Conservation (phyloP, 768 basidiomycete genomes). For the Phanerodontia chrysosporium region DNA sequence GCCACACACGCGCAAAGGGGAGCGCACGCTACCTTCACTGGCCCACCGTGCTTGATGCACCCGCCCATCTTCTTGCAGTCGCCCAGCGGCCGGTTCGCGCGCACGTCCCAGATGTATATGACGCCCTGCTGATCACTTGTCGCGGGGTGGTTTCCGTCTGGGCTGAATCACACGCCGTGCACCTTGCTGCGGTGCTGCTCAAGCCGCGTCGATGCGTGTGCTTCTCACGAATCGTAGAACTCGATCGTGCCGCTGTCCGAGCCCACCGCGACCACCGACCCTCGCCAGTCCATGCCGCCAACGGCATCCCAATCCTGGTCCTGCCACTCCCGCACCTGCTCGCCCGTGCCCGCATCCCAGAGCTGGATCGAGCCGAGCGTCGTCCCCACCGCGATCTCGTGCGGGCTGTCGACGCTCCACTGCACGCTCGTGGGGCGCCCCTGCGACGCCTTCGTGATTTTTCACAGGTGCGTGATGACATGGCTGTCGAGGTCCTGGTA, state of each 20-base stretch:
- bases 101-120: conserved; percentile 42
- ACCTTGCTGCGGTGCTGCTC: conserved; percentile 31
- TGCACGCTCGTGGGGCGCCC: conserved; percentile 44
- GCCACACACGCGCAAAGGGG: neutral
- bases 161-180: conserved; percentile 38
- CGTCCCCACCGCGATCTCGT: conserved; percentile 49
- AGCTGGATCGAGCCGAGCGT: conserved; percentile 46
- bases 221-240: conserved; percentile 33
- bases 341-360: conserved; percentile 42
- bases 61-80: conserved; percentile 30
- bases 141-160: conserved; percentile 35
- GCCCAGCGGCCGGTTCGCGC: conserved; percentile 29
- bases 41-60: conserved; percentile 39
- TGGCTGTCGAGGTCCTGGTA: conserved; percentile 59
- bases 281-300: conserved; percentile 37
- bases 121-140: conserved; percentile 38
- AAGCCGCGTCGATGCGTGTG: conserved; percentile 24
- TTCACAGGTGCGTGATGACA: conserved; percentile 47
- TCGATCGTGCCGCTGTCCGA: conserved; percentile 34
- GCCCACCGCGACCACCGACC: conserved; percentile 34
- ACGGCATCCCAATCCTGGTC: conserved; percentile 30
- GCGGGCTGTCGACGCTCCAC: conserved; percentile 44
- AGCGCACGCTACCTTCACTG: conserved; percentile 35
- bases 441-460: conserved; percentile 26
- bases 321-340: conserved; percentile 30